Evolutionary conservation across 306 rosid species (phyloP).

Genomic region (Datisca glomerata): DNA sequence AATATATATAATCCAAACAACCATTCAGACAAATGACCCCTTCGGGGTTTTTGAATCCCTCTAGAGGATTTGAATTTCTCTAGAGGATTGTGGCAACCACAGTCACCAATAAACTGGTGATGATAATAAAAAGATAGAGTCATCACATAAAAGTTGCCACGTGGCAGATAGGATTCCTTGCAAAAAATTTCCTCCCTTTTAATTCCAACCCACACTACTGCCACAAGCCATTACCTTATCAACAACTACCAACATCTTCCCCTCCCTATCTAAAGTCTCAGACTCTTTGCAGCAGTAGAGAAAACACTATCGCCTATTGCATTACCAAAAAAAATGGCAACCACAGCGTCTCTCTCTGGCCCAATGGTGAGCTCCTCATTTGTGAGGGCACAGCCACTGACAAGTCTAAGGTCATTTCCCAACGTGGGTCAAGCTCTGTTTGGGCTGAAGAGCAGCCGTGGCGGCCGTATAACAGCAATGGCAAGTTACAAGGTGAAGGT

Average conservation of each 20-base stretch:
- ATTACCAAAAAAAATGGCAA: constrained; percentile 21
- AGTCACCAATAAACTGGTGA: too few species aligned
- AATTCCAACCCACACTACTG: constrained; percentile 10
- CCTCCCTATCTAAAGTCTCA: not conserved
- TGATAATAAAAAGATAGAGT: too few species aligned
- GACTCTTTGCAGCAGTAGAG: too few species aligned
- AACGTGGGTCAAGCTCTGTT: constrained; percentile 1
- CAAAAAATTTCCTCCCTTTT: constrained; percentile 2
- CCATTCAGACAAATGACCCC: too few species aligned
- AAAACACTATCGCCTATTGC: not conserved
- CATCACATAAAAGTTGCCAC: too few species aligned
- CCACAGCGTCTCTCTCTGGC: constrained; percentile 40
- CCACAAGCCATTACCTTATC: constrained; percentile 21
- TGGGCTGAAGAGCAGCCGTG: constrained; percentile 23
- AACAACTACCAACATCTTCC: constrained; percentile 2
- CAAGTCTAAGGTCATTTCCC: not conserved
- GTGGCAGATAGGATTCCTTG: constrained; percentile 42
- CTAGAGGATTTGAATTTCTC: too few species aligned
- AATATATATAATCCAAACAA: too few species aligned
- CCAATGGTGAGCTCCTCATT: constrained; percentile 51
- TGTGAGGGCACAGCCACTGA: constrained; percentile 9
- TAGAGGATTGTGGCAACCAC: too few species aligned
- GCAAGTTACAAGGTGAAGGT: constrained; percentile 52
- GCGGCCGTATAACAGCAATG: constrained; percentile 46
- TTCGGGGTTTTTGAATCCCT: too few species aligned